A percentile compares a stretch with the other conserved stretches of the same genome.
These are phyloP conservation scores for Obelidium mucronatum DNA, from an alignment of 192 early-diverging fungal genomes.

Conservation along the genomic window DNA sequence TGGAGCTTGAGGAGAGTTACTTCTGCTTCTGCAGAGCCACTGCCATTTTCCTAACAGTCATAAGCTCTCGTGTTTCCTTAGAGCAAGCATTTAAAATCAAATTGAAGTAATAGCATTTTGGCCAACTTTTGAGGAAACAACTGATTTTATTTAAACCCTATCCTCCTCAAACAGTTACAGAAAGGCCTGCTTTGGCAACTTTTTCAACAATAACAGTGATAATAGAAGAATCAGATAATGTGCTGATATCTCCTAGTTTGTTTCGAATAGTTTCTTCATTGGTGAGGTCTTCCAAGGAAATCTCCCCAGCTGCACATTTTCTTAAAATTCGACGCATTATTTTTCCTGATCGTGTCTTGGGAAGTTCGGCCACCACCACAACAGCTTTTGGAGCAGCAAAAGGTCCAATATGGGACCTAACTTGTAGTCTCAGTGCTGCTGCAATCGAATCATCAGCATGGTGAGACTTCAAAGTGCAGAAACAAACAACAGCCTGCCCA, in stretches of 20 bases:
- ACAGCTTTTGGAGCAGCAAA: conserved; percentile 91
- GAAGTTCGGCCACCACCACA: conserved; percentile 84
- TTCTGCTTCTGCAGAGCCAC: too few species aligned
- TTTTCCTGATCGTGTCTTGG: conserved; percentile 96
- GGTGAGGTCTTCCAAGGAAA: conserved; percentile 42
- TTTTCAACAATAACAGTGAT: conserved; percentile 59
- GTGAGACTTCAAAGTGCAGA: conserved; percentile 79
- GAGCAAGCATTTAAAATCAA: too few species aligned
- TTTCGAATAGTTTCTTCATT: conserved; percentile 51
- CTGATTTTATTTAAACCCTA: too few species aligned
- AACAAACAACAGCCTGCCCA: conserved; percentile 89
- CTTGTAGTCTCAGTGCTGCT: conserved; percentile 76
- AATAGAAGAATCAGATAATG: conserved; percentile 83
- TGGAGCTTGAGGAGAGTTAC: too few species aligned
- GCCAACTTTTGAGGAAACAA: too few species aligned
- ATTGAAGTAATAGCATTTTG: too few species aligned
- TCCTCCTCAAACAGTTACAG: not conserved
- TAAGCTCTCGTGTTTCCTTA: too few species aligned
- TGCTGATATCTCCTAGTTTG: conserved; percentile 87
- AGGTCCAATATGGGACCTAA: conserved; percentile 89
- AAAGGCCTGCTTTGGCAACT: conserved; percentile 2
- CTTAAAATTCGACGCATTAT: conserved; percentile 95
- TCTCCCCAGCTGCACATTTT: conserved; percentile 88
- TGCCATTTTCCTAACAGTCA: too few species aligned
- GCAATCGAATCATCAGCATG: conserved; percentile 52